Evolutionary conservation across 768 basidiomycete species (phyloP).

Genomic region (Amanita pseudoporphyria): DNA sequence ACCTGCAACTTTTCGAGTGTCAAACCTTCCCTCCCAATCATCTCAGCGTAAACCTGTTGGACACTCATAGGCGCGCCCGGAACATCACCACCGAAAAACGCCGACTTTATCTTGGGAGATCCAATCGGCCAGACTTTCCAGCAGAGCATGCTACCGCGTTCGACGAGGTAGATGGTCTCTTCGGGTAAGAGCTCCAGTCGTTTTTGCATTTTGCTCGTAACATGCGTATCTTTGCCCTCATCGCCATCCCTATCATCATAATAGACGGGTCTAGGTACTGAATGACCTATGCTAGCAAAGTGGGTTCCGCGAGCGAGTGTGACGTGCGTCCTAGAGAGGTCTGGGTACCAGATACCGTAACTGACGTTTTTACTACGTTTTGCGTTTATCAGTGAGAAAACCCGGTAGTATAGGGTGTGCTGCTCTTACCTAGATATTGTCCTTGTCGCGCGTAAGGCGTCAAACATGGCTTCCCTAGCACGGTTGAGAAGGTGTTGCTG

Average conservation of each 20-base stretch:
- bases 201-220: conserved; percentile 37
- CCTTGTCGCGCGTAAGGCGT: conserved; percentile 62
- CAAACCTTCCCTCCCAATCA: conserved; percentile 72
- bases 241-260: conserved; percentile 14
- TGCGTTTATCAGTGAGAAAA: neutral
- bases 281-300: conserved; percentile 76
- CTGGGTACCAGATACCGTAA: conserved; percentile 73
- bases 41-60: conserved; percentile 80
- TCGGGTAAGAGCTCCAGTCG: conserved; percentile 86
- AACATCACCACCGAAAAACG: conserved; percentile 20
- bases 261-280: conserved; percentile 41
- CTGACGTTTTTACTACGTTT: conserved; percentile 69
- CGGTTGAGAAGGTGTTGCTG: conserved; percentile 78
- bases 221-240: too few species aligned
- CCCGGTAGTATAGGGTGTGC: neutral
- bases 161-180: conserved; percentile 89
- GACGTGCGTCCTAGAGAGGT: conserved; percentile 53
- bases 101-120: conserved; percentile 20
- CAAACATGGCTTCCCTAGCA: conserved; percentile 80
- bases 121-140: conserved; percentile 37
- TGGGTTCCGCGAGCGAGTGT: conserved; percentile 74
- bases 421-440: conserved; percentile 64
- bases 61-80: conserved; percentile 77
- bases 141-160: conserved; percentile 82
- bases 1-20: conserved; percentile 89